Percentiles rank a stretch among this genome's conserved stretches.
Conservation (phyloP, 1,139 yeast species). For the Blastobotrys elegans region DNA sequence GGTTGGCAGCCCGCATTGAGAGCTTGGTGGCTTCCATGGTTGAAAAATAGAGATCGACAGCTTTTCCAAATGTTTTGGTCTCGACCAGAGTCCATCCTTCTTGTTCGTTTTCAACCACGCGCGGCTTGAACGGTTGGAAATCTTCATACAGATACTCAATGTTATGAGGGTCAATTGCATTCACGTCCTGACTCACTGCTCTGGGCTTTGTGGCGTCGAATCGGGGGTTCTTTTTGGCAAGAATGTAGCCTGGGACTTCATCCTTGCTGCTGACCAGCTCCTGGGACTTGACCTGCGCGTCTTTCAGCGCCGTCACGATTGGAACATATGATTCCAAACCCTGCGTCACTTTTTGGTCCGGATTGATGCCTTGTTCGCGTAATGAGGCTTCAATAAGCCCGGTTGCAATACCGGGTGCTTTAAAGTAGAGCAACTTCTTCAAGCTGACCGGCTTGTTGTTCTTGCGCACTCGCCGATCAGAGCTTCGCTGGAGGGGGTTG, state of each 20-base stretch:
- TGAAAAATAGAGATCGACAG: slow-evolving; percentile 80
- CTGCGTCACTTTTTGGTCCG: slow-evolving; percentile 31
- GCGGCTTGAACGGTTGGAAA: slow-evolving; percentile 79
- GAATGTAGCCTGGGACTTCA: slow-evolving; percentile 55
- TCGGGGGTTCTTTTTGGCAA: slow-evolving; percentile 55
- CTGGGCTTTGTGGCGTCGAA: slow-evolving; percentile 40
- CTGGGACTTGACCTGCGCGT: slow-evolving; percentile 42
- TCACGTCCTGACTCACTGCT: slow-evolving; percentile 19
- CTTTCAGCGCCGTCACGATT: slow-evolving; percentile 45
- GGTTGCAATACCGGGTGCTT: slow-evolving; percentile 70
- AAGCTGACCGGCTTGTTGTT: slow-evolving; percentile 30
- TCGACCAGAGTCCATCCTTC: slow-evolving; percentile 18
- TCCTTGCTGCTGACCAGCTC: slow-evolving; percentile 28
- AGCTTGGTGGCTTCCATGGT: slow-evolving; percentile 78
- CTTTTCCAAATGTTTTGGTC: slow-evolving; percentile 61
- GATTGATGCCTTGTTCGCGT: slow-evolving; percentile 43
- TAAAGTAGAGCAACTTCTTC: slow-evolving; percentile 64
- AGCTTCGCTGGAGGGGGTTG: slow-evolving; percentile 14
- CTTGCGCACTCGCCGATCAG: slow-evolving; percentile 33
- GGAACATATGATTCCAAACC: slow-evolving; percentile 17
- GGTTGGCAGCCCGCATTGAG: slow-evolving; percentile 66
- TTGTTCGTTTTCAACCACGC: slow-evolving; percentile 30
- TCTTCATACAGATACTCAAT: slow-evolving; percentile 62
- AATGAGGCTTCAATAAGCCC: slow-evolving; percentile 65
- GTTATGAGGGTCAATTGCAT: slow-evolving; percentile 29